Base-by-base conservation (phyloP, 345 rosid genomes). In the Angophora floribunda region DNA sequence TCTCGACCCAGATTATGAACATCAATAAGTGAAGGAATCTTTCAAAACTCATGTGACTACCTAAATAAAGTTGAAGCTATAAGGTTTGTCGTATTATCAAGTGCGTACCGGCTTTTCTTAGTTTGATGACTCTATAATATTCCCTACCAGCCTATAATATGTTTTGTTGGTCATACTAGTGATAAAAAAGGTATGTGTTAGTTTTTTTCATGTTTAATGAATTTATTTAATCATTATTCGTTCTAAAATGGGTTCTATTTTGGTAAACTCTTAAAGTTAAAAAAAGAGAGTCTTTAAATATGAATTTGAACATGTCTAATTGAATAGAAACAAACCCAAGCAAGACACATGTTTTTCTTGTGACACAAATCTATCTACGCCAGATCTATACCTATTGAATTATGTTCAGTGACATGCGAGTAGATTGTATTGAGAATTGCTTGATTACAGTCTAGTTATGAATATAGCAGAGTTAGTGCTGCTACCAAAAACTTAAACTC, bases 321-420 rank as follows among this genome's bases (percentile, higher is more conserved):
- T 63, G 9, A 3, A 4, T 63, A 3, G 70, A 61, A 61, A 61
- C 6, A 3, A 28, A 28, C 70, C 32, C n/a, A 1, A 13, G 4
- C 13, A 63, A 63, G 36, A 63, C 6, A 1, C 3, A 6, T 6
- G 28, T 28, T 21, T 61, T 13, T 63, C 70, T 61, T 61, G 70
- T 6, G 36, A 30, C 36, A 28, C 36, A 61, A 70, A 61, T 28
- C 53, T 15, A 6, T 52, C 13, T 52, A 14, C 6, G 36, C 70
- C 44, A 6, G 1, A 61, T 61, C 16, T 0, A 28, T 26, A 13
- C 30, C 14, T n/a, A 13, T 28, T n/a, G 12, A 61, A 6, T 28
- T n/a, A 13, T 0, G 4, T 26, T 7, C 0, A 24, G 65, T 24
- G 5, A 1, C 16, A 0, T 13, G 70, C 36, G 28, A 63, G 28